These are phyloP conservation scores for Aquilaria yunnanensis DNA, from an alignment of 345 rosid genomes.

Conservation along the genomic window DNA sequence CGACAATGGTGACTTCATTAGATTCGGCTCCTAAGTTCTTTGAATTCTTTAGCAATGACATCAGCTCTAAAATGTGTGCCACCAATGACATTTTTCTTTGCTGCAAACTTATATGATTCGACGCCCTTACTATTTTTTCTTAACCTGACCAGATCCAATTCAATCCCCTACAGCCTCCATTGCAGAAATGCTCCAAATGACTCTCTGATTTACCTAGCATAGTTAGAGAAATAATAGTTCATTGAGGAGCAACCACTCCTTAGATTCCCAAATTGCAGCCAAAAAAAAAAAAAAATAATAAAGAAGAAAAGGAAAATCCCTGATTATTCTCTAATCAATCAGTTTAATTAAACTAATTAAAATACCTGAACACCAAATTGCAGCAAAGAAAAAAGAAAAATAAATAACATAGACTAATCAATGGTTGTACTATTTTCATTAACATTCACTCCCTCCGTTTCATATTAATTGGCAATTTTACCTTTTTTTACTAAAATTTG, in stretches of 20 bases:
- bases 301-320: too few relatives aligned
- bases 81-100: constrained; percentile 68
- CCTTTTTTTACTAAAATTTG: too few relatives aligned
- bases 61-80: constrained; percentile 43
- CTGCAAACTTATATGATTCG: constrained; percentile 60
- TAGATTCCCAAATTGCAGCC: constrained; percentile 28
- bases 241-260: constrained; percentile 54
- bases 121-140: constrained; percentile 14
- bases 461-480: too few relatives aligned
- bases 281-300: too few relatives aligned
- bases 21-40: constrained; percentile 34
- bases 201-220: constrained; percentile 31
- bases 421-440: too few relatives aligned
- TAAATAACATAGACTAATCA: too few relatives aligned
- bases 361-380: too few relatives aligned
- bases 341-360: too few relatives aligned
- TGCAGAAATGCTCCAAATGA: constrained; percentile 50
- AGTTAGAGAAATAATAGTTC: constrained; percentile 12
- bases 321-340: too few relatives aligned
- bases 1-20: constrained; percentile 3
- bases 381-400: too few relatives aligned
- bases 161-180: background rate
- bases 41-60: constrained; percentile 35
- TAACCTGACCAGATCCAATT: constrained; percentile 3
- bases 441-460: too few relatives aligned